Conservation (phyloP, 1,284 basidiomycete genomes). For the Phylloboletellus chloephorus region DNA sequence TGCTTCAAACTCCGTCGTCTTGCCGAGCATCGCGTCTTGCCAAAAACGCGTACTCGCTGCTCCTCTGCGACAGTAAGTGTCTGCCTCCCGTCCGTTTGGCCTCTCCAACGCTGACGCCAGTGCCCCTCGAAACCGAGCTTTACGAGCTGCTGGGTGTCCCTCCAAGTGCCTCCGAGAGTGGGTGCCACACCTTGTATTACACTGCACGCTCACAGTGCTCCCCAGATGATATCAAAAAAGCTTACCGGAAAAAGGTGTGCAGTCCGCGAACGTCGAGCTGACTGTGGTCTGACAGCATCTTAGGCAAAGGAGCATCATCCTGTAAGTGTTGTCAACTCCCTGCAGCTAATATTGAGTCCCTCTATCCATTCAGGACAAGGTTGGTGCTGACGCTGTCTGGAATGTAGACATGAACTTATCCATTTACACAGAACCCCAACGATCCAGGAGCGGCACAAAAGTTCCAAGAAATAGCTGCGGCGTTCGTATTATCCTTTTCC, state of each 20-base stretch:
- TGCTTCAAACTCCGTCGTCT: slow-evolving; percentile 30
- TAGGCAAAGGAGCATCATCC: slow-evolving; percentile 89
- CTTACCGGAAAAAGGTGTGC: slow-evolving; percentile 82
- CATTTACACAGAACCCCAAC: slow-evolving; percentile 58
- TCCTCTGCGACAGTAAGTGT: slow-evolving; percentile 23
- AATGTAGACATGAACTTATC: slow-evolving; percentile 3
- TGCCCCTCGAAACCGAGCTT: slow-evolving; percentile 68
- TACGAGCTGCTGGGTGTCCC: slow-evolving; percentile 79
- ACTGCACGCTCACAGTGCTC: slow-evolving; percentile 10
- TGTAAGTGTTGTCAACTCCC: slow-evolving; percentile 45
- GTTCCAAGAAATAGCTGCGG: slow-evolving; percentile 86
- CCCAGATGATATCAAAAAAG: slow-evolving; percentile 84
- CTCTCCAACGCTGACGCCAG: slow-evolving; percentile 33
- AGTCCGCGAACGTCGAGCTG: slow-evolving; percentile 8
- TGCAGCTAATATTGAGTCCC: slow-evolving; percentile 4
- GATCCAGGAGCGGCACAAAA: slow-evolving; percentile 72
- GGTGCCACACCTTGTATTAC: slow-evolving; percentile 10
- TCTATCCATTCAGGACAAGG: slow-evolving; percentile 54
- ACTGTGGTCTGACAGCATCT: slow-evolving; percentile 24
- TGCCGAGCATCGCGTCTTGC: slow-evolving; percentile 29
- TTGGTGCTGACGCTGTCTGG: slow-evolving; percentile 23
- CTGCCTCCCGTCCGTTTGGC: background rate
- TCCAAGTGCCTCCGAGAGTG: slow-evolving; percentile 67
- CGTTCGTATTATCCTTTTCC: slow-evolving; percentile 45
- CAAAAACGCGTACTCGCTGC: slow-evolving; percentile 24